Evolutionary conservation across 768 basidiomycete species (phyloP).

Genomic region (Boletus rex-veris): DNA sequence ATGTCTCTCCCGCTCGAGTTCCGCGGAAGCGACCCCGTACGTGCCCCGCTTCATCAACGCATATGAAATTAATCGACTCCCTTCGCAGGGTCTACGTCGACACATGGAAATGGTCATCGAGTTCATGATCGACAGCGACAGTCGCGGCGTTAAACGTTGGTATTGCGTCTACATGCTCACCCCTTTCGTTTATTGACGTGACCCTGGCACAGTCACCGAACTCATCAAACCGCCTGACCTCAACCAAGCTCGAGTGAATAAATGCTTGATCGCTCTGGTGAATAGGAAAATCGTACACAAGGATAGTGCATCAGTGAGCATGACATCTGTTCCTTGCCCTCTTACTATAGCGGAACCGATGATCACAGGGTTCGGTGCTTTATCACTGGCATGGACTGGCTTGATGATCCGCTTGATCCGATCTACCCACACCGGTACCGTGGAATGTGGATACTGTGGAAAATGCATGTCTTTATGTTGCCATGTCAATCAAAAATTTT

Average conservation of each 20-base stretch:
- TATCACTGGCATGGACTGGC: slow-evolving; percentile 66
- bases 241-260: slow-evolving; percentile 88
- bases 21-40: slow-evolving; percentile 80
- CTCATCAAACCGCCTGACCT: slow-evolving; percentile 78
- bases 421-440: not conserved
- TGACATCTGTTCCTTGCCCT: not conserved
- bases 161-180: slow-evolving; percentile 35
- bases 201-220: slow-evolving; percentile 56
- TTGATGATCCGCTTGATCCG: slow-evolving; percentile 6
- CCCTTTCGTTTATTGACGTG: not conserved
- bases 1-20: slow-evolving; percentile 84
- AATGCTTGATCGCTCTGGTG: slow-evolving; percentile 88
- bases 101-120: slow-evolving; percentile 82
- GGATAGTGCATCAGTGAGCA: slow-evolving; percentile 57
- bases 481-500: no score
- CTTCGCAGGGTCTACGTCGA: slow-evolving; percentile 60
- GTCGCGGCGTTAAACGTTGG: slow-evolving; percentile 51
- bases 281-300: slow-evolving; percentile 82
- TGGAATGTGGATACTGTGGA: no score
- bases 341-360: not conserved
- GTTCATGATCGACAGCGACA: slow-evolving; percentile 61
- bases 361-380: slow-evolving; percentile 54
- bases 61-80: not conserved
- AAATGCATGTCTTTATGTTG: no score
- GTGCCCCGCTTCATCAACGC: slow-evolving; percentile 24